These are phyloP conservation scores for Aeschynomene evenia DNA, from an alignment of 306 rosid genomes.

Conservation along the genomic window DNA sequence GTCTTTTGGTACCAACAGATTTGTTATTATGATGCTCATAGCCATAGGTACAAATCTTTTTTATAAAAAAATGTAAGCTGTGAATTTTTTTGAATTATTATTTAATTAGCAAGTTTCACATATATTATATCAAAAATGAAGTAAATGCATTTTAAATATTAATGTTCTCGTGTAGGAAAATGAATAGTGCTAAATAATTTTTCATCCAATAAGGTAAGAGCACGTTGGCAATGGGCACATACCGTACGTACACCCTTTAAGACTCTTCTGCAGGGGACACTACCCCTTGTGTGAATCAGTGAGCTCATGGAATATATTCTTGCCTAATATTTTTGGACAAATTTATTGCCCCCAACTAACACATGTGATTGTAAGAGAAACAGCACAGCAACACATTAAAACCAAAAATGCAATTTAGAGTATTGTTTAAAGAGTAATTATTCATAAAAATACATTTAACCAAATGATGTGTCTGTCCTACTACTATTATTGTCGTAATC, in stretches of 20 bases:
- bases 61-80: no score
- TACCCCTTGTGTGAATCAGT: constrained; percentile 38
- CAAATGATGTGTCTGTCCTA: not conserved
- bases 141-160: not conserved
- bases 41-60: not conserved
- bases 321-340: constrained; percentile 38
- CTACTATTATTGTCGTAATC: not conserved
- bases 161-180: not conserved
- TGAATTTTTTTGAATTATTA: no score
- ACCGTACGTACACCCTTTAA: constrained; percentile 25
- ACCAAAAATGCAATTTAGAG: not conserved
- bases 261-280: constrained; percentile 34
- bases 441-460: not conserved
- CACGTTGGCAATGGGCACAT: constrained; percentile 35
- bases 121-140: not conserved
- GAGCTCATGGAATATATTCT: constrained; percentile 49
- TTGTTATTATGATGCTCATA: not conserved
- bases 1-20: constrained; percentile 32
- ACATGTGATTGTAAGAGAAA: constrained; percentile 22
- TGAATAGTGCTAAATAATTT: not conserved
- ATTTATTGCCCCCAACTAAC: constrained; percentile 48
- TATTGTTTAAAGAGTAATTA: not conserved
- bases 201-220: not conserved
- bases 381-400: not conserved
- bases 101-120: not conserved